phyloP scores from a whole-genome alignment of 306 rosid species.

The Trifolium subterraneum region DNA sequence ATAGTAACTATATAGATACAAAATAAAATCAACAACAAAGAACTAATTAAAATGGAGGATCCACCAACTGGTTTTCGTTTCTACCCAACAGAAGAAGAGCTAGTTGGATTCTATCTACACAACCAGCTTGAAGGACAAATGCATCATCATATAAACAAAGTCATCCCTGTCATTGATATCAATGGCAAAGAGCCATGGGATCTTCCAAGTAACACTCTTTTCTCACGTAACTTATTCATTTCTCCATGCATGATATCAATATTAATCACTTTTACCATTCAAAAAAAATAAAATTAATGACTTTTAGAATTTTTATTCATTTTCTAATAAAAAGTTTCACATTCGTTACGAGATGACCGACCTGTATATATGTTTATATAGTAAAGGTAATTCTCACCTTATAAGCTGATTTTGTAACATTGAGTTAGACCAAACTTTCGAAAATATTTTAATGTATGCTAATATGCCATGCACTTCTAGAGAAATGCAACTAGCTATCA shows the following conservation, averaged over 20 bases:
- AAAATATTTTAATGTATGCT: too few species aligned
- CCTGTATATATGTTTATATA: too few species aligned
- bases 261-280: background rate
- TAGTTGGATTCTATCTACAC: constrained; percentile 69
- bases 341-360: too few species aligned
- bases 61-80: constrained; percentile 72
- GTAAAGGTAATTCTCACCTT: too few species aligned
- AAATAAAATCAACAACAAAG: background rate
- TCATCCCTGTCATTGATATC: constrained; percentile 66
- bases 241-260: background rate
- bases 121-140: constrained; percentile 60
- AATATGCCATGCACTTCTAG: too few species aligned
- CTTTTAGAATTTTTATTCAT: background rate
- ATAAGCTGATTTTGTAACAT: too few species aligned
- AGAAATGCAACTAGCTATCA: too few species aligned
- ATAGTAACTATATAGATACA: background rate
- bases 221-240: background rate
- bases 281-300: too few species aligned
- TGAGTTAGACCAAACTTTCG: too few species aligned
- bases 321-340: too few species aligned
- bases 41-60: constrained; percentile 38
- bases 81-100: constrained; percentile 88
- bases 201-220: constrained; percentile 59
- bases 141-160: constrained; percentile 43
- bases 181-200: constrained; percentile 70